Evolutionary conservation across 257 asterid species (phyloP), one percentile per base, ranked within the genome.

Genomic region (Linaria vulgaris): DNA sequence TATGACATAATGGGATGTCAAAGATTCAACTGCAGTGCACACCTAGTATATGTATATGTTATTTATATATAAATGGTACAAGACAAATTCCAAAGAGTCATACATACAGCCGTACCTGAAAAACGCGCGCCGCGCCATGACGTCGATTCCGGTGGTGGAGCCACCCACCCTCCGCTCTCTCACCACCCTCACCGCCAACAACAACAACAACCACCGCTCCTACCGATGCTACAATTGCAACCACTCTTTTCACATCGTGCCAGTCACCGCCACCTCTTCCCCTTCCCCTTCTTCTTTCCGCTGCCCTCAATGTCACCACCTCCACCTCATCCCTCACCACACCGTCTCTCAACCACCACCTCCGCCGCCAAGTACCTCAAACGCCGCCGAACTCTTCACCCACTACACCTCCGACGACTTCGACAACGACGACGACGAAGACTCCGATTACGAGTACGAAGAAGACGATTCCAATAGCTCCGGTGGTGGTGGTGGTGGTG

Each of bases 161-260:
- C 74, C 79, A 7, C 72, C 56, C 34, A 67, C 67, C 31, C 72
- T 70, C 68, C 79, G 67, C 16, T 64, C 76, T 22, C 12, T 61
- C 46, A 4, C 21, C 67, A 21, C 43, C 67, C 51, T 21, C 67
- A 20, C 43, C 67, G 58, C 25, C 34, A 6, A 3, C 34, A 44
- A 17, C 66, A 20, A 64, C 58, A 22, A 66, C 8, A 59, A 55
- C 37, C 80, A 74, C 58, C 80, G 80, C 51, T 72, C 80, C 1
- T 79, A 79, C 76, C 31, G 72, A 13, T 79, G 84, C 71, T 80
- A 74, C 75, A 72, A 65, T 77, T 83, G 86, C 69, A 80, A 66
- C 74, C 44, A 68, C 70, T 61, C 88, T 22, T 79, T 79, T 67
- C 76, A 72, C 50, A 75, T 79, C 38, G 65, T 66, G 53, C 75